Evolutionary conservation across 75 land plant genomes (phyloP), one percentile per base, ranked within the genome.

Genomic region (Pseudotsuga menziesii): DNA sequence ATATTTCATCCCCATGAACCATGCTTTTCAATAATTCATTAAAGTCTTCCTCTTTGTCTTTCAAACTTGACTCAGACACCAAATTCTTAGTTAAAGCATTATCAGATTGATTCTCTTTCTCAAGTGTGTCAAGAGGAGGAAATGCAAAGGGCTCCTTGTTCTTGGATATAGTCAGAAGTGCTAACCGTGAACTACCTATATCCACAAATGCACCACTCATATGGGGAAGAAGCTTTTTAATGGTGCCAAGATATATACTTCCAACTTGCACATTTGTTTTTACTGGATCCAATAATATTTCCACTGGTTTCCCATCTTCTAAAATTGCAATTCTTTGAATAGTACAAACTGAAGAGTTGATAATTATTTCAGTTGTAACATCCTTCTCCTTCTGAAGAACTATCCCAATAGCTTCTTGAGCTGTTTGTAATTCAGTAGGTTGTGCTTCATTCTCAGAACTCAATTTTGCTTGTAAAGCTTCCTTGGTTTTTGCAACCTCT

Each of bases 171-270:
- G 83, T 89, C 82, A 97, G 87, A 41, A 97, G 84, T 70, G 93
- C 93, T 29, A 84, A 81, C 26, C 90, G 83, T 22, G 85, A 67
- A 75, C 70, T 78, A 36, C 99, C 99, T 78, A 97, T 97, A 89
- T 92, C 91, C 66, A 94, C 95, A 88, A 92, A 92, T 70, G 97
- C 92, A 70, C 98, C 95, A 77, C 91, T 89, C 98, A 94, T 92
- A 55, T 89, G 92, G 6, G 93, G 98, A 66, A 87, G 85, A 62
- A 94, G 89, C 81, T 88, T 91, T 82, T 87, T 89, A 73, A 97
- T 89, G 12, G 91, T 87, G 44, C 99, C 98, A 44, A 97, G 78
- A 84, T 94, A 97, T 9, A 97, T 88, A 80, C 84, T 94, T 77
- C 94, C 99, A 83, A 96, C 90, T 62, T 89, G 96, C 16, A 97